phyloP scores from a whole-genome alignment of 2,329 filamentous ascomycete genomes.

The Pochonia chlamydosporia region DNA sequence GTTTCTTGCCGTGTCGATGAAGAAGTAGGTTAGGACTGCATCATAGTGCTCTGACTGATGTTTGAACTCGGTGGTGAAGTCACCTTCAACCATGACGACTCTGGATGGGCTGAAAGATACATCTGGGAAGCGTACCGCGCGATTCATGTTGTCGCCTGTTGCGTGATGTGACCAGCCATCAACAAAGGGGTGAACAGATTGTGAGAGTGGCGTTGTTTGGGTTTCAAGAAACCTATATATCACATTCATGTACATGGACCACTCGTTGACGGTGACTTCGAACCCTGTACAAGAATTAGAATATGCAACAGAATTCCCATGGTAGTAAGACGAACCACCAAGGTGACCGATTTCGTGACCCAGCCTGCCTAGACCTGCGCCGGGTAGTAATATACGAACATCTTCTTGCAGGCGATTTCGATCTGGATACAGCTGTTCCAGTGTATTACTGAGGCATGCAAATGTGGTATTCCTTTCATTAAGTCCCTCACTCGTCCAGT shows the following conservation, averaged over 20 bases:
- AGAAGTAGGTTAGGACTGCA: conserved; percentile 50
- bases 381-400: conserved; percentile 42
- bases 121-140: conserved; percentile 40
- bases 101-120: conserved; percentile 22
- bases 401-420: conserved; percentile 5
- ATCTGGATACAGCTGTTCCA: conserved; percentile 26
- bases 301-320: neutral
- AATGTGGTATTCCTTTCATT: conserved; percentile 40
- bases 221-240: conserved; percentile 44
- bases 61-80: conserved; percentile 42
- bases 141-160: conserved; percentile 39
- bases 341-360: conserved; percentile 44
- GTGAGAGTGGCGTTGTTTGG: conserved; percentile 16
- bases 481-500: conserved; percentile 45
- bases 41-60: conserved; percentile 32
- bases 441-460: conserved; percentile 27
- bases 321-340: conserved; percentile 21
- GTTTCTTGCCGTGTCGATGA: conserved; percentile 56
- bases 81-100: conserved; percentile 47
- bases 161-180: conserved; percentile 53
- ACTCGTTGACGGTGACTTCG: conserved; percentile 51
- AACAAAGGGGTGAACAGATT: conserved; percentile 43
- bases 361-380: conserved; percentile 46
- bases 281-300: conserved; percentile 29
- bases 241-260: conserved; percentile 52